Evolutionary conservation across 2,329 filamentous ascomycete species (phyloP).

Genomic region (Claviceps sp.): DNA sequence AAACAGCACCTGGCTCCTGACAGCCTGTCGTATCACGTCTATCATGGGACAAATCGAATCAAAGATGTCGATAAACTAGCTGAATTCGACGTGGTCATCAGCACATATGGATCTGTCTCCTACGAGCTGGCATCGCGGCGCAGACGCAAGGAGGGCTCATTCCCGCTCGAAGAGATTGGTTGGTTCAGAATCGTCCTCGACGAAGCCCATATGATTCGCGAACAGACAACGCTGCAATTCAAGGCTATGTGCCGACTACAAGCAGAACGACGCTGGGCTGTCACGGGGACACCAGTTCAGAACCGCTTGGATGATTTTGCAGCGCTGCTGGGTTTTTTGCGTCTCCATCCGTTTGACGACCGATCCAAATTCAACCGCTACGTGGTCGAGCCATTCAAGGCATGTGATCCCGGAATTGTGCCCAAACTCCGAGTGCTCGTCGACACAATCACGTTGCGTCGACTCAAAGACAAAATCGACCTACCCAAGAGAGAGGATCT

Average conservation of each 20-base stretch:
- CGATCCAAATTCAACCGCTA: slow-evolving; percentile 60
- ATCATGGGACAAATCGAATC: slow-evolving; percentile 69
- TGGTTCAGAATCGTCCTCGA: slow-evolving; percentile 93
- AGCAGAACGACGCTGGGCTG: slow-evolving; percentile 79
- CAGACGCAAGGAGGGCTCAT: slow-evolving; percentile 43
- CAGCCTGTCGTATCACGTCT: slow-evolving; percentile 62
- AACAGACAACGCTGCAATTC: slow-evolving; percentile 67
- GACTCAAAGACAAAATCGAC: slow-evolving; percentile 82
- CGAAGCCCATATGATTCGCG: slow-evolving; percentile 89
- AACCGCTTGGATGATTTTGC: slow-evolving; percentile 86
- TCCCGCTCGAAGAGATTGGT: slow-evolving; percentile 63
- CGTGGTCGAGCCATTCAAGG: slow-evolving; percentile 78
- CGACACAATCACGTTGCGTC: slow-evolving; percentile 84
- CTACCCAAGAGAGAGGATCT: slow-evolving; percentile 63
- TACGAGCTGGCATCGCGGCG: slow-evolving; percentile 59
- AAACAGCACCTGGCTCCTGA: slow-evolving; percentile 59
- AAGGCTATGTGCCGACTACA: slow-evolving; percentile 71
- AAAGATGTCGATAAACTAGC: slow-evolving; percentile 56
- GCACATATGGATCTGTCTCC: slow-evolving; percentile 80
- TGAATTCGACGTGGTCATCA: slow-evolving; percentile 72
- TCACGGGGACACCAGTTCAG: slow-evolving; percentile 94
- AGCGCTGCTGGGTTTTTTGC: slow-evolving; percentile 73
- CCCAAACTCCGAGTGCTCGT: slow-evolving; percentile 79
- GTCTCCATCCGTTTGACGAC: slow-evolving; percentile 74
- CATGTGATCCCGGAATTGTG: slow-evolving; percentile 70